These are phyloP conservation scores for Rugonectria rugulosa DNA, from an alignment of 2,329 filamentous ascomycete species.

Conservation along the genomic window DNA sequence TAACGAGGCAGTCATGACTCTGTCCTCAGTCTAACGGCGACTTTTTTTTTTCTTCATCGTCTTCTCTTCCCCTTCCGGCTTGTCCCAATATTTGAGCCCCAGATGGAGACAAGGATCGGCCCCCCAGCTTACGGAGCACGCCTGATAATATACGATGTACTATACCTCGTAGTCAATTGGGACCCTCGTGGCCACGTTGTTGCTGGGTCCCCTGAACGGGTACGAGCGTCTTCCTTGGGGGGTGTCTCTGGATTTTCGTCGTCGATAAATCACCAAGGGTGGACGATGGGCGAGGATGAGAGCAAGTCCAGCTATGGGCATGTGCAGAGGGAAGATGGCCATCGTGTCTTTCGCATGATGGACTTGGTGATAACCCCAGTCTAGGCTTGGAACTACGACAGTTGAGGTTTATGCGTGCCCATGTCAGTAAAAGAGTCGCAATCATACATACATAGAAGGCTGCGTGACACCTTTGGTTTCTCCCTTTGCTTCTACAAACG, in stretches of 20 bases:
- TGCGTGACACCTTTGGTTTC: too few relatives aligned
- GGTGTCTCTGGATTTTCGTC: neutral
- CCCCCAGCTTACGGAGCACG: neutral
- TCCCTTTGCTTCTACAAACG: too few relatives aligned
- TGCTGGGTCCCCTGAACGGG: neutral
- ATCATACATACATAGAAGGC: too few relatives aligned
- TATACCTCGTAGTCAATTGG: neutral
- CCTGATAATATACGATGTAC: neutral
- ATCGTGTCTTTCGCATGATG: too few relatives aligned
- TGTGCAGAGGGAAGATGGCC: too few relatives aligned
- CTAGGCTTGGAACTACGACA: neutral
- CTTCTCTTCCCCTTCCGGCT: neutral
- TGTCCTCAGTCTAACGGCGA: neutral
- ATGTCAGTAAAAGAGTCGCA: neutral
- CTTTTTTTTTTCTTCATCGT: too few relatives aligned
- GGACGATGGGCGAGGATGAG: too few relatives aligned
- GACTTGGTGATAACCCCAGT: neutral
- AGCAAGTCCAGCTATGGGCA: too few relatives aligned
- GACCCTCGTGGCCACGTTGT: slow-evolving; percentile 8
- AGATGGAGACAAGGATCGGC: neutral
- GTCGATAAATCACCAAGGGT: too few relatives aligned
- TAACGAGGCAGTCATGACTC: neutral
- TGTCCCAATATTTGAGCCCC: neutral
- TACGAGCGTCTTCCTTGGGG: neutral
- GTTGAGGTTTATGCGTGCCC: slow-evolving; percentile 4